Evolutionary conservation across 768 basidiomycete genomes (phyloP).

Genomic region (Dendrothele bispora): DNA sequence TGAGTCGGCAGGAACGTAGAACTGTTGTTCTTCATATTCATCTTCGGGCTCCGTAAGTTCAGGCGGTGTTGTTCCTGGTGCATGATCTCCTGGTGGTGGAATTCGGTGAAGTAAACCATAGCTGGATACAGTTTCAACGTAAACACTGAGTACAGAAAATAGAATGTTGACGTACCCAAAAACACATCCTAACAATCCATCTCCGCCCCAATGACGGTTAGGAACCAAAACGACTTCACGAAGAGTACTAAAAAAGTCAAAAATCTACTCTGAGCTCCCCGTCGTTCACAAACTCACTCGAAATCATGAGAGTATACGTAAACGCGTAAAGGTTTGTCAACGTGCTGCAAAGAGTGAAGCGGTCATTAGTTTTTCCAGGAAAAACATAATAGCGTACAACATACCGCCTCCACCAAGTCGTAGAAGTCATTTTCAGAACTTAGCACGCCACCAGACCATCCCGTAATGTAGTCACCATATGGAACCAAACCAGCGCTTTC

Average conservation of each 20-base stretch:
- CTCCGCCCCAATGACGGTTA: conserved; percentile 97
- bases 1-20: conserved; percentile 74
- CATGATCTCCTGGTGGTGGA: conserved; percentile 69
- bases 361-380: neutral
- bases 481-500: conserved; percentile 96
- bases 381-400: conserved; percentile 24
- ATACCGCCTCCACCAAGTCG: conserved; percentile 87
- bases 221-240: conserved; percentile 94
- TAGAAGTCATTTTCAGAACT: conserved; percentile 95
- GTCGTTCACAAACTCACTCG: conserved; percentile 60
- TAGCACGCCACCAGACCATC: conserved; percentile 94
- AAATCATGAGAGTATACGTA: conserved; percentile 98
- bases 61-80: conserved; percentile 55
- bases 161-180: conserved; percentile 90
- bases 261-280: neutral
- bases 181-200: conserved; percentile 91
- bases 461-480: conserved; percentile 77
- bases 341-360: conserved; percentile 56
- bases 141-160: no score
- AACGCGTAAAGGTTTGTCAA: conserved; percentile 89
- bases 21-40: conserved; percentile 60
- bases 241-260: conserved; percentile 82
- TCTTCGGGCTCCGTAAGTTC: conserved; percentile 49
- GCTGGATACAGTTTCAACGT: no score
- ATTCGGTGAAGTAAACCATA: conserved; percentile 94